phyloP scores from a whole-genome alignment of 805 yeast species.

The Wickerhamiella sorbophila region DNA sequence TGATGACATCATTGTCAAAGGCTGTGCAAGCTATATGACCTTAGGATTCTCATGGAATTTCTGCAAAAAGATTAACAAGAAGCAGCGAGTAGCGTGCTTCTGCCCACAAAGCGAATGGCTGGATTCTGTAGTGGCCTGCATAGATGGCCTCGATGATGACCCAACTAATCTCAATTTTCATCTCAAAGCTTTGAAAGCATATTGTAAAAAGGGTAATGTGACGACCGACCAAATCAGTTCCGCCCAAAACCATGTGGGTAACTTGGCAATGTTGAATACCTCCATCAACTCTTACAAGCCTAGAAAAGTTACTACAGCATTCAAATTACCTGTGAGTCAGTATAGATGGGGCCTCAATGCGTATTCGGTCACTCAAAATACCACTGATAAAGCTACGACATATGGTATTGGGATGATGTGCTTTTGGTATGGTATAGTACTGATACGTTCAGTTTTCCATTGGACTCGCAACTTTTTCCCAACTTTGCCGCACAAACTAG shows the following conservation, averaged over 20 bases:
- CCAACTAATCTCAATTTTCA: neutral
- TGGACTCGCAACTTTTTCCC: neutral
- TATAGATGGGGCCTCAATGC: neutral
- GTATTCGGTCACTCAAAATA: neutral
- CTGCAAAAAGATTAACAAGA: neutral
- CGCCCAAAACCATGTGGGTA: neutral
- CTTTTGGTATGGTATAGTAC: neutral
- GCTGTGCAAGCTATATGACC: neutral
- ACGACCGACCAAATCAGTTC: neutral
- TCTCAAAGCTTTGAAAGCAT: neutral
- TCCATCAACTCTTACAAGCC: neutral
- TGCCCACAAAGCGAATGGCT: neutral
- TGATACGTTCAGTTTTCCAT: neutral
- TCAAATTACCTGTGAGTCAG: neutral
- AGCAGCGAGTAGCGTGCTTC: neutral
- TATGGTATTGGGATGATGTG: neutral
- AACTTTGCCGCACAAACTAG: neutral
- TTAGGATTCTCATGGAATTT: neutral
- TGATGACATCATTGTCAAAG: neutral
- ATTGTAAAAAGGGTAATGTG: neutral
- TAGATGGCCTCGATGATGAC: neutral
- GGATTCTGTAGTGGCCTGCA: neutral
- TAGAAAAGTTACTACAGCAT: neutral
- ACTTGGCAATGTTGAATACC: neutral
- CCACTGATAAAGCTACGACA: neutral